These are phyloP conservation scores for Botrytis galanthina DNA, from an alignment of 2,329 filamentous ascomycete species.

Conservation along the genomic window DNA sequence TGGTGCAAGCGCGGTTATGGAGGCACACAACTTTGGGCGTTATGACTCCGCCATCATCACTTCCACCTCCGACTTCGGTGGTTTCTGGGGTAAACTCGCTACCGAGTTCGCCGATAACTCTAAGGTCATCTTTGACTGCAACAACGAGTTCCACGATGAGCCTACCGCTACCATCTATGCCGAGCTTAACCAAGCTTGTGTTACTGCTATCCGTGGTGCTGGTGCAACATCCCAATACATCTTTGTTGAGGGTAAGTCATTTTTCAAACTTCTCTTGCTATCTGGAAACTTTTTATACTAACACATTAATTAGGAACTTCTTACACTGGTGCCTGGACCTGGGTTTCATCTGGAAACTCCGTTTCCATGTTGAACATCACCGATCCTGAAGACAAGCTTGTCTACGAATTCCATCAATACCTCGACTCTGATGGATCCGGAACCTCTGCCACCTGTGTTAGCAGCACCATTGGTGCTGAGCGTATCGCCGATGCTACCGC, in stretches of 20 bases:
- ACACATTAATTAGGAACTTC: conserved; percentile 37
- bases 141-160: conserved; percentile 46
- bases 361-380: conserved; percentile 47
- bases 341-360: conserved; percentile 45
- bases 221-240: conserved; percentile 53
- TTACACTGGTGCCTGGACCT: conserved; percentile 33
- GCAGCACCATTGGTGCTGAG: conserved; percentile 52
- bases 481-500: conserved; percentile 50
- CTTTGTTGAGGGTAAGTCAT: conserved; percentile 51
- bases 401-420: conserved; percentile 64
- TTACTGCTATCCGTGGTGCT: conserved; percentile 44
- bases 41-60: conserved; percentile 45
- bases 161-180: conserved; percentile 11
- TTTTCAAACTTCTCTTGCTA: neutral
- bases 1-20: conserved; percentile 48
- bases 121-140: conserved; percentile 44
- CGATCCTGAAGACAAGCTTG: conserved; percentile 52
- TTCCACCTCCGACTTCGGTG: conserved; percentile 41
- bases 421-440: conserved; percentile 56
- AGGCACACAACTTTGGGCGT: conserved; percentile 52
- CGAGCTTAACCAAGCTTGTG: conserved; percentile 46
- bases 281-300: neutral
- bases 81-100: conserved; percentile 45
- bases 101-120: conserved; percentile 40
- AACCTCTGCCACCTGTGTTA: conserved; percentile 50